Conservation (phyloP, 148 eudicot species). For the Gaultheria prostrata region DNA sequence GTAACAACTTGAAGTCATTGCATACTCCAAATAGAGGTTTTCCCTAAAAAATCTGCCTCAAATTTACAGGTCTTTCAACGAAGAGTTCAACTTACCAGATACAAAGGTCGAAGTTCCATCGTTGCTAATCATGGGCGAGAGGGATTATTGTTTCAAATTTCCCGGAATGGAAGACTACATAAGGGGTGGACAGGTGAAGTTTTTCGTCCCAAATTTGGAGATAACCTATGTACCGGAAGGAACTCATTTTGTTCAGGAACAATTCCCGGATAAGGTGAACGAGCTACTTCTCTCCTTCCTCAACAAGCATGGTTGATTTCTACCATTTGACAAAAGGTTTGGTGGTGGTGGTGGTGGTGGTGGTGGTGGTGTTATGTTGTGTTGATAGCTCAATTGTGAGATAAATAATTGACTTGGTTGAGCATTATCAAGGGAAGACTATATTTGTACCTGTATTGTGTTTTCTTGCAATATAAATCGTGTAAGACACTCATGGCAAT, state of each 20-base stretch:
- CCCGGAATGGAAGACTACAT: constrained; percentile 37
- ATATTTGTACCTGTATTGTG: background rate
- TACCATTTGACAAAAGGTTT: background rate
- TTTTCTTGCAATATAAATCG: background rate
- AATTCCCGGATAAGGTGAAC: constrained; percentile 35
- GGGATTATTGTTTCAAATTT: constrained; percentile 29
- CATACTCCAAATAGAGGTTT: too few relatives aligned
- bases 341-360: too few relatives aligned
- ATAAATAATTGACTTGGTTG: background rate
- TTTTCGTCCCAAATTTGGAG: constrained; percentile 30
- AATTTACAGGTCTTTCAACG: constrained; percentile 7
- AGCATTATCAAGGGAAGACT: background rate
- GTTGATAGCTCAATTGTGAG: background rate
- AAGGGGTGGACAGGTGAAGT: constrained; percentile 25
- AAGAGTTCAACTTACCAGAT: constrained; percentile 11
- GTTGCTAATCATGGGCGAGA: constrained; percentile 31
- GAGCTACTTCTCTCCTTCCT: constrained; percentile 30
- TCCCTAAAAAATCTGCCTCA: background rate
- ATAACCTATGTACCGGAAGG: constrained; percentile 32
- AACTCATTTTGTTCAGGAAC: constrained; percentile 38
- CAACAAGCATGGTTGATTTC: constrained; percentile 18
- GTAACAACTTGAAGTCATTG: background rate
- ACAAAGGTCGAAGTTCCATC: constrained; percentile 32
- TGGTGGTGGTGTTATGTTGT: background rate
- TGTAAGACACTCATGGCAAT: too few relatives aligned